These are phyloP conservation scores for Halenospora varia DNA, from an alignment of 495 filamentous ascomycete species.

Conservation along the genomic window DNA sequence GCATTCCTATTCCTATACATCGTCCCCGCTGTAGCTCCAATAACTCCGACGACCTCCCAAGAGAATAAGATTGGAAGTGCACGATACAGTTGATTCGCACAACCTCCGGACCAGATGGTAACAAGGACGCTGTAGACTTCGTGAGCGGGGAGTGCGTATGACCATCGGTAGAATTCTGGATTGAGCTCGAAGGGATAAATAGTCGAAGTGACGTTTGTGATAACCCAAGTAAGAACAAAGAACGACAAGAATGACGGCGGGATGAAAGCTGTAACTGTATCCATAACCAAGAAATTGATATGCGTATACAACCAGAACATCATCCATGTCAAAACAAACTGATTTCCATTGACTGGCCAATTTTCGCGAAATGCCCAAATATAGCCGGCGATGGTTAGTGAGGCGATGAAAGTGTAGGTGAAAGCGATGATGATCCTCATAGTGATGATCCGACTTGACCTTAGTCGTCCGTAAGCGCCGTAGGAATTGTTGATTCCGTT, in stretches of 20 bases:
- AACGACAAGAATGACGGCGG: constrained; percentile 37
- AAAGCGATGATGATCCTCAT: constrained; percentile 31
- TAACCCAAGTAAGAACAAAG: constrained; percentile 42
- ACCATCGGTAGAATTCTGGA: constrained; percentile 39
- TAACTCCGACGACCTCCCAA: constrained; percentile 31
- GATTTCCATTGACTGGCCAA: constrained; percentile 37
- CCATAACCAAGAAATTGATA: constrained; percentile 42
- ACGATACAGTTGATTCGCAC: constrained; percentile 35
- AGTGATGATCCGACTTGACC: constrained; percentile 19
- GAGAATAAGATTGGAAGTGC: constrained; percentile 40
- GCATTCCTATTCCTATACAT: neutral
- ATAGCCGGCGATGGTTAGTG: constrained; percentile 36
- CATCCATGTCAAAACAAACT: constrained; percentile 43
- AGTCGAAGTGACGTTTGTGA: constrained; percentile 40
- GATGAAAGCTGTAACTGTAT: constrained; percentile 37
- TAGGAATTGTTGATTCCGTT: constrained; percentile 19
- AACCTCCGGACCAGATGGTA: constrained; percentile 43
- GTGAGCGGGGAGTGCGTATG: constrained; percentile 41
- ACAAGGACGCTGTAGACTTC: constrained; percentile 35
- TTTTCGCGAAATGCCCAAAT: constrained; percentile 45
- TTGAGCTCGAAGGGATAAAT: constrained; percentile 41
- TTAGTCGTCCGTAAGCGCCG: neutral
- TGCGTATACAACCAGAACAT: constrained; percentile 45
- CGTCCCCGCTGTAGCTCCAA: neutral
- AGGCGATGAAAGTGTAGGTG: constrained; percentile 37